Percentiles rank a stretch among this genome's conserved stretches.
These are phyloP conservation scores for Rhodotorula diobovata DNA, from an alignment of 768 basidiomycete genomes.

Conservation along the genomic window DNA sequence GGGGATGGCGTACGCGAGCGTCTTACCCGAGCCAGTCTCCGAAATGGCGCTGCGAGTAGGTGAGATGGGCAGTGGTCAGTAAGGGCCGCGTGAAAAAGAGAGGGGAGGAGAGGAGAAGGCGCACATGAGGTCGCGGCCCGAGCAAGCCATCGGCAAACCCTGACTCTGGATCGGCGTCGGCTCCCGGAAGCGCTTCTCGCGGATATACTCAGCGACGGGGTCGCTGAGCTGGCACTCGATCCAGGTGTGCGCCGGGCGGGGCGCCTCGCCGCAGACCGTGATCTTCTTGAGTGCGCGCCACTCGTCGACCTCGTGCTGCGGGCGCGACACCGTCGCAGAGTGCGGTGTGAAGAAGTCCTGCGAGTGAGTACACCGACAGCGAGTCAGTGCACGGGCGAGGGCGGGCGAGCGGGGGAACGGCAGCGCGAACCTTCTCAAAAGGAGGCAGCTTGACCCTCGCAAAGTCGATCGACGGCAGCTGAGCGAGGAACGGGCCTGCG, in stretches of 20 bases:
- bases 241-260: conserved; percentile 86
- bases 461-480: background rate
- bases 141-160: conserved; percentile 87
- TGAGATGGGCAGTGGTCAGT: too few species aligned
- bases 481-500: background rate
- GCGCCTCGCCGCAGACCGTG: conserved; percentile 69
- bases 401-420: background rate
- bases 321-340: conserved; percentile 68
- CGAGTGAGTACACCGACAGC: background rate
- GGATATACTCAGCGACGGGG: conserved; percentile 59
- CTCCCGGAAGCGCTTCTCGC: conserved; percentile 66
- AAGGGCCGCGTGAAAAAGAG: background rate
- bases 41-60: conserved; percentile 90
- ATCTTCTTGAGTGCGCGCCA: conserved; percentile 86
- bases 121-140: conserved; percentile 86
- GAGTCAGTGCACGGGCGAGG: background rate
- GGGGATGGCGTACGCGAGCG: conserved; percentile 86
- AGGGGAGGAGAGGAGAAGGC: conserved; percentile 44
- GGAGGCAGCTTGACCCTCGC: background rate
- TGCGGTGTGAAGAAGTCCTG: conserved; percentile 56
- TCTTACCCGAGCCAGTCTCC: conserved; percentile 96
- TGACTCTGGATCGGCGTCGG: conserved; percentile 97
- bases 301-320: conserved; percentile 63
- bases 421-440: background rate
- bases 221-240: conserved; percentile 51